Evolutionary conservation across 2,329 filamentous ascomycete genomes (phyloP).

Genomic region (Gaeumannomyces sp.): DNA sequence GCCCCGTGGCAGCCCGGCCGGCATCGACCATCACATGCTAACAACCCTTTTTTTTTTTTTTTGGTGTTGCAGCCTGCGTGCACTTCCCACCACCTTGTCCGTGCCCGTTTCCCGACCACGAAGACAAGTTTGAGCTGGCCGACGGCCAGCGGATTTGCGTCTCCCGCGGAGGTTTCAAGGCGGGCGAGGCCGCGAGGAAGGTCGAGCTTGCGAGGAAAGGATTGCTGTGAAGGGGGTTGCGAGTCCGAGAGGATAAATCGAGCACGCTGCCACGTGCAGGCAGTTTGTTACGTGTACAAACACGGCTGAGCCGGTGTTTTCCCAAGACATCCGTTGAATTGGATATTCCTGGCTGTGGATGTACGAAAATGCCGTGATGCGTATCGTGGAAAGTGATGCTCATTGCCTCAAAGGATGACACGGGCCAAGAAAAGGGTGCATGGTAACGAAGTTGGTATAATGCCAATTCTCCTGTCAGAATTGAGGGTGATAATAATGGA

Average conservation of each 20-base stretch:
- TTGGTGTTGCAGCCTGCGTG: constrained; percentile 70
- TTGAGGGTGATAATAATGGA: not conserved
- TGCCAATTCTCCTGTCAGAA: not conserved
- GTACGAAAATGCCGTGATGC: not conserved
- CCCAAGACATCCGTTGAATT: not conserved
- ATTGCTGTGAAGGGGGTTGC: constrained; percentile 46
- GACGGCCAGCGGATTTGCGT: constrained; percentile 70
- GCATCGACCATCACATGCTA: not conserved
- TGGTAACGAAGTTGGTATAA: not conserved
- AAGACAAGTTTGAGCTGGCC: constrained; percentile 71
- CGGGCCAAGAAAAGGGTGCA: not conserved
- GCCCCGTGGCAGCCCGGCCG: no score
- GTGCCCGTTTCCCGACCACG: constrained; percentile 69
- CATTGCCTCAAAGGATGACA: not conserved
- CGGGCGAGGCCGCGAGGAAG: constrained; percentile 66
- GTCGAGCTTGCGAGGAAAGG: constrained; percentile 76
- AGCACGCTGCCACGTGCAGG: no score
- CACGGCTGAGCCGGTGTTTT: not conserved
- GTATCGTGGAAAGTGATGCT: not conserved
- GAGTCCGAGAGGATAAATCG: not conserved
- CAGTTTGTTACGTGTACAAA: not conserved
- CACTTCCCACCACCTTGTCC: constrained; percentile 97
- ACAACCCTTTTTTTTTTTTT: not conserved
- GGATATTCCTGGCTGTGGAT: not conserved
- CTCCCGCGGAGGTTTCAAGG: constrained; percentile 68